Evolutionary conservation across 163 green algal species (phyloP), one percentile per base, ranked within the genome.

Genomic region (Chlamydomonas reinhardtii): DNA sequence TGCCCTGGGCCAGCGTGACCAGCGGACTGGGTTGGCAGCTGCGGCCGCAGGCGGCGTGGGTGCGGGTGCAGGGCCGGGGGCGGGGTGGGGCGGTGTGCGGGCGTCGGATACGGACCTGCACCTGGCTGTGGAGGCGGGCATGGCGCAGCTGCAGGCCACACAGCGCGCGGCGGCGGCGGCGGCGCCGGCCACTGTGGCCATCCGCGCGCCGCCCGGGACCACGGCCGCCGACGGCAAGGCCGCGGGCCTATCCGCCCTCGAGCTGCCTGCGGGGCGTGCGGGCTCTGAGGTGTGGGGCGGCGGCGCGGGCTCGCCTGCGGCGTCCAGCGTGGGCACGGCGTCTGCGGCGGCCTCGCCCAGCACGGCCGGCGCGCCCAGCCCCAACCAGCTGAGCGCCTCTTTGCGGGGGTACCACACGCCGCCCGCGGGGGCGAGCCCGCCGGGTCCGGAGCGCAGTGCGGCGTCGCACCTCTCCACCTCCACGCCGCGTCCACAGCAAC

Each of bases 61-160:
- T 15, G 70, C 70, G 4, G 70, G 29, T 5, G 35, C 9, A 0
- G 70, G 35, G 3, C 35, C 15, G 35, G 5, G 35, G 35, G 0
- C 70, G 34, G 19, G 37, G 48, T 17, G 17, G 48, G 48, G 48
- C 14, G 48, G 48, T 1, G 48, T 56, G 48, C 48, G 48, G 48
- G 48, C 48, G 14, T 56, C 68, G 14, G 79, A 85, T 34, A 22
- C 48, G 20, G 79, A 77, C 32, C 68, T 85, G 31, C 32, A 78
- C 16, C 52, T 5, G 19, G 79, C 79, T 0, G 79, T 85, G 14
- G 79, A 77, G 68, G 48, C 52, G 14, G 68, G 78, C 48, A 71
- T 85, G 78, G 29, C 39, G 43, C 78, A 85, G 66, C 66, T 71
- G 68, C 64, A 85, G 54, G 35, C 65, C 39, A 64, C 64, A 14